These are phyloP conservation scores for Rhizopogon vinicolor DNA, from an alignment of 768 basidiomycete species.

Conservation along the genomic window DNA sequence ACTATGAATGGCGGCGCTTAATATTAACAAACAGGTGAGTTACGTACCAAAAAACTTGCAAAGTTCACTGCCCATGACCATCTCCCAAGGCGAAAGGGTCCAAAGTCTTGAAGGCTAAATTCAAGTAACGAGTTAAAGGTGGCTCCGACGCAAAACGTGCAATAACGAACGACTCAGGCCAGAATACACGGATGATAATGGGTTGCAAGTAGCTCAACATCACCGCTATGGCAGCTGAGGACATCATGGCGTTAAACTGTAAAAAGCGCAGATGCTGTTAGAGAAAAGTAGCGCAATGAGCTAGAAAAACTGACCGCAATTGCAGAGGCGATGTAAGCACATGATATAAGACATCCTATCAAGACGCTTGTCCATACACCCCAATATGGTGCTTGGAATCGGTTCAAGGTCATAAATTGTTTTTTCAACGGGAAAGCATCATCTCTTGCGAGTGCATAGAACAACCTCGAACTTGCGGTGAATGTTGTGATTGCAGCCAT, in stretches of 20 bases:
- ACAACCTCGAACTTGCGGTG: constrained; percentile 52
- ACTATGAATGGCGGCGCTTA: not conserved
- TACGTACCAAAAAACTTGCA: constrained; percentile 38
- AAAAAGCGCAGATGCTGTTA: not conserved
- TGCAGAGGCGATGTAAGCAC: constrained; percentile 52
- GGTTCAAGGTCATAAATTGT: constrained; percentile 46
- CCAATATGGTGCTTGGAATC: constrained; percentile 48
- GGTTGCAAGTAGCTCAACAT: constrained; percentile 58
- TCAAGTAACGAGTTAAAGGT: constrained; percentile 43
- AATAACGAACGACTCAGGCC: constrained; percentile 43
- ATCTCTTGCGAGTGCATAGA: constrained; percentile 54
- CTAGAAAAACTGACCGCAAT: constrained; percentile 40
- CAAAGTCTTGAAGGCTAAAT: constrained; percentile 41
- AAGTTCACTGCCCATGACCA: constrained; percentile 52
- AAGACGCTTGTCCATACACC: constrained; percentile 54
- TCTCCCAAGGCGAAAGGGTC: constrained; percentile 47
- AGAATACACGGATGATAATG: constrained; percentile 53
- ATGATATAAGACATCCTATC: constrained; percentile 49
- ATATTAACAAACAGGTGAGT: not conserved
- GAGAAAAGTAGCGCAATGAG: not conserved
- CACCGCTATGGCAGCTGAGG: constrained; percentile 51
- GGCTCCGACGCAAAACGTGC: constrained; percentile 23
- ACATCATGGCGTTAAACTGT: constrained; percentile 52
- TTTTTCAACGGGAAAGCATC: constrained; percentile 44
- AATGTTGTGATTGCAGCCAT: constrained; percentile 56